Conservation (phyloP, 805 yeast genomes). For the Cyberlindnera xishuangbannaensis region DNA sequence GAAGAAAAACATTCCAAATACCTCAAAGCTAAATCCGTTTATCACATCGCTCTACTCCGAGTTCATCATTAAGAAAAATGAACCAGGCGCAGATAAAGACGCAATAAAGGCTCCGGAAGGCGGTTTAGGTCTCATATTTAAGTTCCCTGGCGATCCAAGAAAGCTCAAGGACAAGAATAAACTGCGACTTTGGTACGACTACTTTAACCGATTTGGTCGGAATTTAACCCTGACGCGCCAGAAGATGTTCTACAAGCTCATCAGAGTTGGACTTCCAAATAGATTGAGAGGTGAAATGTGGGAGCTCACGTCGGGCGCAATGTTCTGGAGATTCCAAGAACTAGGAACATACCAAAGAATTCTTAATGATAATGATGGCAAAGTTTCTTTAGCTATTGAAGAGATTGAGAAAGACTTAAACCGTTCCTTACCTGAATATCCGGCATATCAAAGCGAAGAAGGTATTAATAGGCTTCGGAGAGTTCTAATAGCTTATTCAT, state of each 20-base stretch:
- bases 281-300: constrained; percentile 92
- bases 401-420: constrained; percentile 96
- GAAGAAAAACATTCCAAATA: constrained; percentile 56
- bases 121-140: constrained; percentile 80
- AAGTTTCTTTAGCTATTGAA: constrained; percentile 78
- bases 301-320: constrained; percentile 88
- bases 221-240: constrained; percentile 71
- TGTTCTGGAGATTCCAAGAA: constrained; percentile 63
- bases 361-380: constrained; percentile 54
- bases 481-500: constrained; percentile 88
- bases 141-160: constrained; percentile 85
- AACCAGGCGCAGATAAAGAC: constrained; percentile 25
- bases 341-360: constrained; percentile 53
- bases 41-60: constrained; percentile 78
- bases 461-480: constrained; percentile 83
- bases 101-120: constrained; percentile 59
- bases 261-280: constrained; percentile 93
- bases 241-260: constrained; percentile 71
- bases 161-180: constrained; percentile 76
- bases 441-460: constrained; percentile 82
- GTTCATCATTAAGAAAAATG: constrained; percentile 56
- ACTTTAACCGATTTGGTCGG: constrained; percentile 77
- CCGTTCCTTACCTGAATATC: constrained; percentile 91
- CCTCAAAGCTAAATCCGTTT: constrained; percentile 58
- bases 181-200: constrained; percentile 91